Base-by-base conservation (phyloP, 331 rosid genomes). In the Acacia pycnantha region DNA sequence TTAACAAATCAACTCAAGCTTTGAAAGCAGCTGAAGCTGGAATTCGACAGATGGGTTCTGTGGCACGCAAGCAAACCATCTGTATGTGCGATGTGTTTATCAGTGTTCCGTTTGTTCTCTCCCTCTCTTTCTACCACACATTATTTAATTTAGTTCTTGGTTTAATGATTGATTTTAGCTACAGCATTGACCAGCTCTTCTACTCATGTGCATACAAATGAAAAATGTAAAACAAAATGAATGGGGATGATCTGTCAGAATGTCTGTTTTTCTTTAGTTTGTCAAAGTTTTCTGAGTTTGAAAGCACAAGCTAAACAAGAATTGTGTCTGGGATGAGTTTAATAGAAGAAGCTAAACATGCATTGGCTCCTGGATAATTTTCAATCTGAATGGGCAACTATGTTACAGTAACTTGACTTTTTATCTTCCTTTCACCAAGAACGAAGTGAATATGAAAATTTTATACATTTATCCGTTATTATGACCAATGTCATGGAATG, bases 11-110 rank as follows among this genome's bases (percentile, higher is more conserved):
- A 65, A 82, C 95, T 82, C 97, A 94, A 90, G 97, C 97, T 65
- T 90, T 96, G 83, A 97, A 90, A 84, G 95, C 98, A 13, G 98
- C 98, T 61, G 94, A 91, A 86, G 91, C 95, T 61, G 98, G 98
- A 88, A 88, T 96, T 80, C 92, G 93, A 70, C 91, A 90, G 84
- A 88, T 96, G 8, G 94, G 98, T 40, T 66, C 92, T 13, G 76
- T 89, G 58, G 99, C 99, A 51, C 97, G 86, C 73, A 89, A 94
- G 82, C 94, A 88, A 87, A 96, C 99, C 18, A 83, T 93, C 41
- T 91, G 97, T 96, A 89, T 41, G 98, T 88, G 77, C 65, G 29
- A 74, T 58, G 18, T 78, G 15, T 74, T 84, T 82, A 56, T 78
- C 6, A 46, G 46, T 31, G 61, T 64, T 73, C 80, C 69, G 16